Evolutionary conservation across 2,329 filamentous ascomycete species (phyloP), one percentile per base, ranked within the genome.

Genomic region (Calonectria pseudoturangicola): DNA sequence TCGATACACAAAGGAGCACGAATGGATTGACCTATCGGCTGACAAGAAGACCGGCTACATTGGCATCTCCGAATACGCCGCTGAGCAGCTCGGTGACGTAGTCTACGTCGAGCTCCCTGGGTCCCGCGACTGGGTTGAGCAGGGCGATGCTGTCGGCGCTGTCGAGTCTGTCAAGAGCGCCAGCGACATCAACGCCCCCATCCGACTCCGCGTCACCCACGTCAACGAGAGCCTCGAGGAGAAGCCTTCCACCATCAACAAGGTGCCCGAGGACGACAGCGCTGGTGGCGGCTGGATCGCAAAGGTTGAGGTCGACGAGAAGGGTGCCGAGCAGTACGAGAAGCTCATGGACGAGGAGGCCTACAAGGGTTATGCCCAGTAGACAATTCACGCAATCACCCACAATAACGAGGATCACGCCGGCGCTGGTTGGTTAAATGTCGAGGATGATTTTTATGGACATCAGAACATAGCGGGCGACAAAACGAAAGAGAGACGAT

Each of bases 131-230:
- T 90, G 93, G 80, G 90, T 98, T 74, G 85, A 86, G 71, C 90
- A 92, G 70, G 95, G 95, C 81, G 96, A 98, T 82, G 89, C 93
- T 76, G 94, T 98, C 79, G 97, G 97, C 78, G 95, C 96, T 73
- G 96, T 99, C 79, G 97, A 99, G 88, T 98, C 95, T 3, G 97
- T 99, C 85, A 99, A 99, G 90, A 97, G 94, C 75, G 97, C 97
- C n/a, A 96, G 95, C 75, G 97, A 99, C 84, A 98, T 99, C 88
- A 93, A 98, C 87, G 93, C 95, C 16, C 97, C 97, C 21, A 90
- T 98, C 77, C 87, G 89, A 66, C 96, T 96, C 82, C 93, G 87
- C 78, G 91, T 99, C 73, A 89, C 91, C 45, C 91, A 93, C 81
- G 89, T 92, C 80, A 99, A 99, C 87, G 82, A 82, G 13, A 82